phyloP scores from a whole-genome alignment of 1,139 yeast genomes.

The Candida sanyaensis region DNA sequence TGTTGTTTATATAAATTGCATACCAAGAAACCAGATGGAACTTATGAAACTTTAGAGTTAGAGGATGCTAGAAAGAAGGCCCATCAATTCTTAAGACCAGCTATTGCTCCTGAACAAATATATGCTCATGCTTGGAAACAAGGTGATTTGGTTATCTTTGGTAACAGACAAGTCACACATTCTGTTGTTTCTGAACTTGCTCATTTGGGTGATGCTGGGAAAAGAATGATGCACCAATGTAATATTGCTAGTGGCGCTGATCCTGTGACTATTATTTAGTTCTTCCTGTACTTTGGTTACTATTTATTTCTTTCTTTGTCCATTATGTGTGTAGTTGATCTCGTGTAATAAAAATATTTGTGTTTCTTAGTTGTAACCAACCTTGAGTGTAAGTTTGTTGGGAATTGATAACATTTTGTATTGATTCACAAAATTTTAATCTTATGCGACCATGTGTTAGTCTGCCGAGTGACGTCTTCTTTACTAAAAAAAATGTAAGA shows the following conservation, averaged over 20 bases:
- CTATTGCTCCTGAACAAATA: constrained; percentile 70
- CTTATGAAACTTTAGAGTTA: constrained; percentile 50
- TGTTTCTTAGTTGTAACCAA: too few relatives aligned
- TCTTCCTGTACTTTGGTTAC: neutral
- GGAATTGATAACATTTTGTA: too few relatives aligned
- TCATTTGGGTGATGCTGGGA: constrained; percentile 43
- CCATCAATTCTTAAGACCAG: constrained; percentile 78
- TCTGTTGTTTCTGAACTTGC: constrained; percentile 85
- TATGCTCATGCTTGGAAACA: constrained; percentile 81
- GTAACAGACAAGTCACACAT: constrained; percentile 87
- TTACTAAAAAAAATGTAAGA: too few relatives aligned
- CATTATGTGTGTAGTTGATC: neutral
- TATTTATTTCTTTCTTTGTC: too few relatives aligned
- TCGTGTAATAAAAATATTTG: too few relatives aligned
- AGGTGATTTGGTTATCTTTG: constrained; percentile 84
- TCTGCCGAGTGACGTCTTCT: too few relatives aligned
- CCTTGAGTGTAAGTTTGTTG: too few relatives aligned
- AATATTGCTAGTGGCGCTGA: constrained; percentile 82
- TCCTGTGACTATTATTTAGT: constrained; percentile 38
- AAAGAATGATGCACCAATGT: constrained; percentile 88
- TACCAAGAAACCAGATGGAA: constrained; percentile 57
- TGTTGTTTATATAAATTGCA: constrained; percentile 74
- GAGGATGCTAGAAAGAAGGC: constrained; percentile 72
- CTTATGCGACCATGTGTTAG: too few relatives aligned
- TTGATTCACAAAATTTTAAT: too few relatives aligned